Conservation (phyloP, 768 basidiomycete genomes). For the Amanita rimosa region DNA sequence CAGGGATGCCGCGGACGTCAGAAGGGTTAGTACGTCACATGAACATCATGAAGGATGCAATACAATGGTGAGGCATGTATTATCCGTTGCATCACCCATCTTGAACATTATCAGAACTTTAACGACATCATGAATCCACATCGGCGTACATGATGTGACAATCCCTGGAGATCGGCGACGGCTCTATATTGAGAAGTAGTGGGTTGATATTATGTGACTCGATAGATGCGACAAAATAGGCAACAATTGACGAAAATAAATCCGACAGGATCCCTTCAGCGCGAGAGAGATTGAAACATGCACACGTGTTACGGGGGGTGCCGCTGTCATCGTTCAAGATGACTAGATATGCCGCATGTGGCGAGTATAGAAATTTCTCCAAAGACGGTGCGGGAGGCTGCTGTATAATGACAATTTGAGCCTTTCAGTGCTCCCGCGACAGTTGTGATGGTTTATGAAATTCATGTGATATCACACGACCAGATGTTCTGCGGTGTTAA, state of each 20-base stretch:
- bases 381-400: no score
- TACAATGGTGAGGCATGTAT: background rate
- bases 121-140: constrained; percentile 4
- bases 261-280: background rate
- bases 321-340: background rate
- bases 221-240: background rate
- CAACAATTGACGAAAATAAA: background rate
- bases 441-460: constrained; percentile 3
- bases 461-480: constrained; percentile 7
- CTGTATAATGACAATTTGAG: background rate
- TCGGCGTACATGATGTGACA: background rate
- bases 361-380: no score
- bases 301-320: background rate
- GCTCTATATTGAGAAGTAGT: constrained; percentile 1
- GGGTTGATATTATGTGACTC: background rate
- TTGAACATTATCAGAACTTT: constrained; percentile 7
- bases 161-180: constrained; percentile 3
- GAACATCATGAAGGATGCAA: background rate
- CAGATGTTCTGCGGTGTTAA: constrained; percentile 14
- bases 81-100: background rate
- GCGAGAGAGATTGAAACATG: background rate
- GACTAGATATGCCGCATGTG: background rate
- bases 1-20: background rate
- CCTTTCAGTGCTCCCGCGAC: constrained; percentile 1
- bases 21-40: background rate